These are phyloP conservation scores for Huiozyma naganishii DNA, from an alignment of 805 yeast species.

Conservation along the genomic window DNA sequence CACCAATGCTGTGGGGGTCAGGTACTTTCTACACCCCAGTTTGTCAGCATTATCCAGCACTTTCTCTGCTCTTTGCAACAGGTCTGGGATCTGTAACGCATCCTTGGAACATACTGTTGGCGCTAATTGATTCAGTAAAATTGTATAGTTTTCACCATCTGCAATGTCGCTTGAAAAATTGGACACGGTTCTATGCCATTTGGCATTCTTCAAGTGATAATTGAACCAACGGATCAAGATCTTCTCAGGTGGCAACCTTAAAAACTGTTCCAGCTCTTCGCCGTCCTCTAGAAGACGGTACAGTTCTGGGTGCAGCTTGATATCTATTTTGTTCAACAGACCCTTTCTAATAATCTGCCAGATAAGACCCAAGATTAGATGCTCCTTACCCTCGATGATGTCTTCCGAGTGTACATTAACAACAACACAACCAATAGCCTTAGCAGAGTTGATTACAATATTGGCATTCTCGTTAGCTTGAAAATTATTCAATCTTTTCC, in stretches of 20 bases:
- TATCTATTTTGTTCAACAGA: conserved; percentile 85
- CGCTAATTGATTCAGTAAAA: conserved; percentile 76
- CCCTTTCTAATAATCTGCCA: conserved; percentile 99
- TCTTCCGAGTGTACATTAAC: conserved; percentile 96
- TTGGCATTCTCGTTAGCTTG: conserved; percentile 96
- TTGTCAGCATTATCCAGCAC: conserved; percentile 80
- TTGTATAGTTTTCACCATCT: conserved; percentile 93
- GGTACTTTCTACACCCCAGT: conserved; percentile 84
- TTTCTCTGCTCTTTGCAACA: conserved; percentile 77
- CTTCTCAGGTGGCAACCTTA: conserved; percentile 95
- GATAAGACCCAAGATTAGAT: conserved; percentile 78
- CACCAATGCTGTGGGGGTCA: conserved; percentile 86
- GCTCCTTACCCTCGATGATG: conserved; percentile 88
- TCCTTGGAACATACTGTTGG: conserved; percentile 72
- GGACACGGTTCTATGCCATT: conserved; percentile 72
- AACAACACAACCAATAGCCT: conserved; percentile 97
- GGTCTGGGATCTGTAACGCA: conserved; percentile 71
- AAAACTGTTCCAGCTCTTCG: conserved; percentile 92
- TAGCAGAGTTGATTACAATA: conserved; percentile 95
- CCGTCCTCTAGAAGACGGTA: conserved; percentile 91
- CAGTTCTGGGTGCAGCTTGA: conserved; percentile 90
- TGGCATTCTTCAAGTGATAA: conserved; percentile 88
- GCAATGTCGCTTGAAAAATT: conserved; percentile 82
- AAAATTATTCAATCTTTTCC: conserved; percentile 79
- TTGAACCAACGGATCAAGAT: conserved; percentile 95